Evolutionary conservation across 306 rosid genomes (phyloP).

Genomic region (Delonix regia): DNA sequence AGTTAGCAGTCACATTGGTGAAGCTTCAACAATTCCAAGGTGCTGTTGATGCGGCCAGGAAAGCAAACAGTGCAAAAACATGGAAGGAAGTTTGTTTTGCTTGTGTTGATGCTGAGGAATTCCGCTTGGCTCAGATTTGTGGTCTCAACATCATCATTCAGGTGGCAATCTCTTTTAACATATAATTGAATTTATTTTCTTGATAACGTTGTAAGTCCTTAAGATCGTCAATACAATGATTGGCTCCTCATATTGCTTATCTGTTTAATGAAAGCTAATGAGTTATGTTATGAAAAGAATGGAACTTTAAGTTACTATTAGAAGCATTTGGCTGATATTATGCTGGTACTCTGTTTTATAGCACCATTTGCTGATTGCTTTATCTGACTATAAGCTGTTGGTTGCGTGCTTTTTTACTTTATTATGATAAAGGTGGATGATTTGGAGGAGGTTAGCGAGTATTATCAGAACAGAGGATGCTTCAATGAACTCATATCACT

Average conservation of each 20-base stretch:
- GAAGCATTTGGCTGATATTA: conserved; percentile 8
- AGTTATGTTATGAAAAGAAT: background rate
- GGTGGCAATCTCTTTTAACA: conserved; percentile 45
- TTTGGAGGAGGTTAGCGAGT: conserved; percentile 96
- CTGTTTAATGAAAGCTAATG: conserved; percentile 17
- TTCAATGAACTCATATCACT: conserved; percentile 93
- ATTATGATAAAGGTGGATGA: conserved; percentile 72
- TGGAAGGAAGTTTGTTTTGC: conserved; percentile 98
- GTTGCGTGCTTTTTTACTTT: conserved; percentile 25
- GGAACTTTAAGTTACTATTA: conserved; percentile 17
- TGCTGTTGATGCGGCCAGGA: conserved; percentile 96
- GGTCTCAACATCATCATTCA: conserved; percentile 93
- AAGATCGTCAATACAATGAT: background rate
- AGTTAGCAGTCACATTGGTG: conserved; percentile 85
- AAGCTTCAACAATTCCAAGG: conserved; percentile 91
- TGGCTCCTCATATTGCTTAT: background rate
- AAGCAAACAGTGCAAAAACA: conserved; percentile 94
- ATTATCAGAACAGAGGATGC: conserved; percentile 93
- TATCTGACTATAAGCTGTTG: conserved; percentile 24
- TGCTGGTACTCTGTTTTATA: background rate
- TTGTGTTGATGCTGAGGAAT: conserved; percentile 97
- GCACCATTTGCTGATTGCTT: conserved; percentile 32
- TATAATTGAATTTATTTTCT: conserved; percentile 14
- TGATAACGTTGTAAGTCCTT: background rate
- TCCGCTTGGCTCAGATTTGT: conserved; percentile 94